Evolutionary conservation across 805 yeast species (phyloP).

Genomic region (Isabelozyma heimii): DNA sequence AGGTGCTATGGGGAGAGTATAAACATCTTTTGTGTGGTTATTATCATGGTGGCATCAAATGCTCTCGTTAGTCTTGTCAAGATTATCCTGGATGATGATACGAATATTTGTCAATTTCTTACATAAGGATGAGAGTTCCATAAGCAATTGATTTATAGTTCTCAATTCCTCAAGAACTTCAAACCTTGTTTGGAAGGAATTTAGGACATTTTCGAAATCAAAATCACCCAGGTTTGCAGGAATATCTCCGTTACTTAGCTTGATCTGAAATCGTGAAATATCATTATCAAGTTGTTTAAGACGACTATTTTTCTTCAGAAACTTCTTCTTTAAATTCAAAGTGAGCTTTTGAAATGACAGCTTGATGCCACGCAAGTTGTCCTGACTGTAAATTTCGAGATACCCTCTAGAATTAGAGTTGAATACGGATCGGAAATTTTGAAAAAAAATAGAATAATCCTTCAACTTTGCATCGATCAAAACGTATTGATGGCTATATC

Average conservation of each 20-base stretch:
- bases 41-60: too few relatives aligned
- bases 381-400: background rate
- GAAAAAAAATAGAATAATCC: constrained; percentile 6
- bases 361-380: constrained; percentile 2
- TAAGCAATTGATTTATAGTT: constrained; percentile 3
- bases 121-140: background rate
- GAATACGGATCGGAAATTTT: constrained; percentile 1
- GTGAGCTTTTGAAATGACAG: constrained; percentile 9
- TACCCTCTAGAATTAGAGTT: background rate
- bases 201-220: constrained; percentile 2
- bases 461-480: constrained; percentile 5
- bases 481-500: background rate
- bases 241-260: background rate
- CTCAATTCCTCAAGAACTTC: constrained; percentile 11
- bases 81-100: background rate
- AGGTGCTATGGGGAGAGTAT: too few relatives aligned
- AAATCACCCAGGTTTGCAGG: background rate
- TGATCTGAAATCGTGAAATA: constrained; percentile 2
- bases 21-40: too few relatives aligned
- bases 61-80: background rate
- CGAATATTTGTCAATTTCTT: background rate
- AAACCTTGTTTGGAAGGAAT: constrained; percentile 10
- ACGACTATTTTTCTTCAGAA: constrained; percentile 8
- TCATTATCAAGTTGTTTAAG: constrained; percentile 8
- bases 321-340: constrained; percentile 5